These are phyloP conservation scores for Komagataella kurtzmanii DNA, from an alignment of 805 yeast genomes.

Conservation along the genomic window DNA sequence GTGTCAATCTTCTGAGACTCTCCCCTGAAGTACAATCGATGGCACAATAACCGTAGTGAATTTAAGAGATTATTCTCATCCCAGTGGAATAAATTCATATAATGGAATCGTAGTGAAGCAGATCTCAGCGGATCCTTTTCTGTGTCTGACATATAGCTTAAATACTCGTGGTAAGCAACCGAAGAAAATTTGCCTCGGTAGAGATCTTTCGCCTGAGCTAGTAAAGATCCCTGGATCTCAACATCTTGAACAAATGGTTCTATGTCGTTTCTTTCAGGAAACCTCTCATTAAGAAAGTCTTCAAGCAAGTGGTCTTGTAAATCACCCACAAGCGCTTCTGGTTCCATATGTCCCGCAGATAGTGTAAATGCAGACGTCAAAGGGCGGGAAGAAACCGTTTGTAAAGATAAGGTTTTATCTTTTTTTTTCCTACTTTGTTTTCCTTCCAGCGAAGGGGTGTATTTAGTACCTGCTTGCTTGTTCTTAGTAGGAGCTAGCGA, in stretches of 20 bases:
- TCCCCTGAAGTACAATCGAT: slow-evolving; percentile 59
- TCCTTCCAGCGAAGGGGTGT: not conserved
- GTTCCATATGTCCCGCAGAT: not conserved
- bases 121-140: slow-evolving; percentile 4
- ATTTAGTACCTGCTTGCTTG: not conserved
- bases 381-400: not conserved
- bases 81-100: slow-evolving; percentile 32
- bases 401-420: not conserved
- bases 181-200: not conserved
- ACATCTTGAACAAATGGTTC: not conserved
- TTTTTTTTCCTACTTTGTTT: too few relatives aligned
- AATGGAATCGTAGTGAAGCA: slow-evolving; percentile 23
- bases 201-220: not conserved
- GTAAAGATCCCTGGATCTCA: not conserved
- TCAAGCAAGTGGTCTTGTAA: not conserved
- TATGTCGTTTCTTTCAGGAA: not conserved
- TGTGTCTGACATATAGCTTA: not conserved
- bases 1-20: slow-evolving; percentile 77
- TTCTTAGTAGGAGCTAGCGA: not conserved
- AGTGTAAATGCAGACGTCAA: not conserved
- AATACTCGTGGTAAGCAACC: not conserved
- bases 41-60: slow-evolving; percentile 49
- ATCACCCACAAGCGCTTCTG: not conserved
- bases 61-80: slow-evolving; percentile 33
- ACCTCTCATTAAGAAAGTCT: not conserved